phyloP scores from a whole-genome alignment of 2,329 filamentous ascomycete genomes.

The Penicillium fuscoglaucum region DNA sequence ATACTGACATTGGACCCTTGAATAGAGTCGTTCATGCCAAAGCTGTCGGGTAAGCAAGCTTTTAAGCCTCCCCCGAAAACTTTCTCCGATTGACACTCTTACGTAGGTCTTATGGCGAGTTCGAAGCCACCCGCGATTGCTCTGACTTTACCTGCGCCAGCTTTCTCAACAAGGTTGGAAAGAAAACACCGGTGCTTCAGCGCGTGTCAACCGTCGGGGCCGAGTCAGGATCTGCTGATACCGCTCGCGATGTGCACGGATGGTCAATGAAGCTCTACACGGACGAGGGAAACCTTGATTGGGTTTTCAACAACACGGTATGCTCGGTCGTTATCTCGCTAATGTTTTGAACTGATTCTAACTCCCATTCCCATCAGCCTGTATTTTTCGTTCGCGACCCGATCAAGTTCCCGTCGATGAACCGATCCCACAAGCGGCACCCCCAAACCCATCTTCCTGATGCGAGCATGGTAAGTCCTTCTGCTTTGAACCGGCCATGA shows the following conservation, averaged over 20 bases:
- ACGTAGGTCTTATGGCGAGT: slow-evolving; percentile 50
- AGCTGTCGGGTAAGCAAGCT: slow-evolving; percentile 41
- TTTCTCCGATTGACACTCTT: neutral
- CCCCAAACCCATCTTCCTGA: slow-evolving; percentile 28
- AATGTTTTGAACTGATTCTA: neutral
- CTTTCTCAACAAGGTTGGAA: slow-evolving; percentile 56
- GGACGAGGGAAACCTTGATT: slow-evolving; percentile 53
- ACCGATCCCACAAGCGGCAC: slow-evolving; percentile 69
- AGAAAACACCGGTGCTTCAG: slow-evolving; percentile 53
- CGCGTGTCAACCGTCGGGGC: slow-evolving; percentile 51
- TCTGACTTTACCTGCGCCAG: slow-evolving; percentile 57
- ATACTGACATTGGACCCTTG: neutral
- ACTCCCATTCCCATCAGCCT: slow-evolving; percentile 40
- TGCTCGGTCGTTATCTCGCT: neutral
- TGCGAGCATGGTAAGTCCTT: slow-evolving; percentile 27
- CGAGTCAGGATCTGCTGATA: slow-evolving; percentile 51
- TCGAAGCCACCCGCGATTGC: slow-evolving; percentile 62
- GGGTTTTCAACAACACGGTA: slow-evolving; percentile 41
- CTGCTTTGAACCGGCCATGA: neutral
- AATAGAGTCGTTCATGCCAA: slow-evolving; percentile 23
- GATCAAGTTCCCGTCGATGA: slow-evolving; percentile 69
- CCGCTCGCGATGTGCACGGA: slow-evolving; percentile 50
- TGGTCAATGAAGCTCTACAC: slow-evolving; percentile 54
- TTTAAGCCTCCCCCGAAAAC: slow-evolving; percentile 46
- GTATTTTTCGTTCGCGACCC: slow-evolving; percentile 70